Evolutionary conservation across 495 filamentous ascomycete species (phyloP), one percentile per base, ranked within the genome.

Genomic region (Penicillium flavigenum): DNA sequence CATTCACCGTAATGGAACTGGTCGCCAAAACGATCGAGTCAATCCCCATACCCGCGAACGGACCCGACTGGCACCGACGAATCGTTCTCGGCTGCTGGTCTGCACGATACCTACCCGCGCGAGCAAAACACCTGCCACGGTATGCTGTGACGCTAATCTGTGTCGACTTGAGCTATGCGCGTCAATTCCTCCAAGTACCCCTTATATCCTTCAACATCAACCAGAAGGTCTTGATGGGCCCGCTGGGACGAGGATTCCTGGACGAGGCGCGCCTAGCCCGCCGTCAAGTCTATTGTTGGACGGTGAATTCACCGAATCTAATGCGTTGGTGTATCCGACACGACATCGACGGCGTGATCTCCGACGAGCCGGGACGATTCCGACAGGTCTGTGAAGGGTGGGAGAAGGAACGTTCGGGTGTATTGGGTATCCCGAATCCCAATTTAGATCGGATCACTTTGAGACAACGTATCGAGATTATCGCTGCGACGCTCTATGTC

Each of bases 31-130:
- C 86, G 0, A 76, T 96, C 31, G 68, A 67, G 12, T 76, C 74
- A 2, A 82, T 86, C 0, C 63, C 72, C 10, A 65, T 69, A 8
- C 54, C 59, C 19, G 57, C 79, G n/a, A 62, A 65, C 47, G 71
- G 26, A 56, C 71, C 38, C 61, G 76, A 61, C 78, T 96, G 92
- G 92, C 73, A 76, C 16, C 70, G 85, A 46, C 83, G 92, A 29
- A 74, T 96, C 26, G 70, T 92, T 2, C 78, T 95, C 1, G 93
- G 92, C 16, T 86, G 81, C 61, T 97, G 92, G 92, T 84, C 83
- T 26, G 86, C 81, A 17, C 79, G 80, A 63, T 92, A 84, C 71
- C 65, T 93, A 17, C 79, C 83, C 8, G 71, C 84, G 1, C 79
- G 81, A 61, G 59, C 71, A 43, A 59, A 79, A 31, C 80, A 88